Evolutionary conservation across 2,329 filamentous ascomycete species (phyloP).

Genomic region (Aplosporella prunicola): DNA sequence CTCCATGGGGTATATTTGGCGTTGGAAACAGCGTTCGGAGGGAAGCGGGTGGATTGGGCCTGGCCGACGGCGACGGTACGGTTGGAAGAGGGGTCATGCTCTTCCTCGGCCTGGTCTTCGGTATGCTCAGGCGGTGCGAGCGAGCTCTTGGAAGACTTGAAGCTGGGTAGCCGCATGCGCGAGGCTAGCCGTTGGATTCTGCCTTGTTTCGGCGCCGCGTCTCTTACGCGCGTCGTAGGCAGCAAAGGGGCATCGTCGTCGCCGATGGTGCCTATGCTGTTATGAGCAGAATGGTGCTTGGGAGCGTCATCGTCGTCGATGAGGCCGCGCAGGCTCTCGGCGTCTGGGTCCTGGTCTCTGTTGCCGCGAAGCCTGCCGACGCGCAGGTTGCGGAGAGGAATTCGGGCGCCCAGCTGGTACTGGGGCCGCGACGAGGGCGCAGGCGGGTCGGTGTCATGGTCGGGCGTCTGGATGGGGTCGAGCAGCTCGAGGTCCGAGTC

Average conservation of each 20-base stretch:
- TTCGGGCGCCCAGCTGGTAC: slow-evolving; percentile 43
- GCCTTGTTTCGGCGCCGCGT: slow-evolving; percentile 18
- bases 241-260: slow-evolving; percentile 71
- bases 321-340: slow-evolving; percentile 57
- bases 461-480: slow-evolving; percentile 44
- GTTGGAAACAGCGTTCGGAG: slow-evolving; percentile 86
- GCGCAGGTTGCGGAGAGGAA: slow-evolving; percentile 58
- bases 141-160: slow-evolving; percentile 40
- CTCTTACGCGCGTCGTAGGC: slow-evolving; percentile 27
- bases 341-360: slow-evolving; percentile 41
- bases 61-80: slow-evolving; percentile 69
- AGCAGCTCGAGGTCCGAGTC: slow-evolving; percentile 72
- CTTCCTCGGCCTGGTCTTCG: slow-evolving; percentile 33
- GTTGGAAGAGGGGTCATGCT: slow-evolving; percentile 55
- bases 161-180: slow-evolving; percentile 54
- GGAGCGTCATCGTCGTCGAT: slow-evolving; percentile 53
- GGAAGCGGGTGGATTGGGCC: slow-evolving; percentile 64
- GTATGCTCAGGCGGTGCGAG: slow-evolving; percentile 18
- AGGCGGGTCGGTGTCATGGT: slow-evolving; percentile 19
- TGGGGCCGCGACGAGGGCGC: slow-evolving; percentile 23
- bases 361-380: slow-evolving; percentile 37
- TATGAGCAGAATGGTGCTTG: slow-evolving; percentile 48
- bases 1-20: slow-evolving; percentile 95
- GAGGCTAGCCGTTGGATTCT: slow-evolving; percentile 40
- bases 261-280: slow-evolving; percentile 43